Base-by-base conservation (phyloP, 2,329 filamentous ascomycete species). In the Botrytis byssoidea region DNA sequence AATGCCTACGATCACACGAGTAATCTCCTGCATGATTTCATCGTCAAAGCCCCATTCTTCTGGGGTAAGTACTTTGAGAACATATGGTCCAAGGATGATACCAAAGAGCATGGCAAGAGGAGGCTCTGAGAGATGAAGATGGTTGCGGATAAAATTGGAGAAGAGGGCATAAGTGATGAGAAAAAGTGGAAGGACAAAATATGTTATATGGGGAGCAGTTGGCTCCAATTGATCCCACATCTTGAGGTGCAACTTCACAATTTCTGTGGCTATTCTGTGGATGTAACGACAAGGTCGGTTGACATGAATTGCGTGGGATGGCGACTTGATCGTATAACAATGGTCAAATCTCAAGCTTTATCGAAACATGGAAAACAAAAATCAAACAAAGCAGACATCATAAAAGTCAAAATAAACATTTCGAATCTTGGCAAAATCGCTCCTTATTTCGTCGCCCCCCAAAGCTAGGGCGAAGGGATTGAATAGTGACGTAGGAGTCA, bases 11-110 rank as follows among this genome's bases (percentile, higher is more conserved):
- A 92, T 90, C 73, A 92, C 90, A 74, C 91, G 88, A n/a, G 90
- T 90, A 80, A 91, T 90, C 77, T 92, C 91, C 46, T 92, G 85
- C 0, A 90, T 91, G 77, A 92, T 89, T 77, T 90, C 86, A 78
- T 92, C 90, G 63, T 88, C 85, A 75, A 92, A 90, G 48, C 90
- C 90, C 90, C 90, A 92, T 68, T 84, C 82, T 71, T 82, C 72
- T 40, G 86, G 90, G 77, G 90, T 85, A 78, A 92, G 90, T 29
- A 92, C 82, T 77, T 90, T 85, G 59, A 90, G 89, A 4, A 88
- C 89, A 82, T 91, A 88, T 5, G 90, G 90, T 2, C 90, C 90
- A 76, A 92, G 91, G 71, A 92, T 90, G 81, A 92, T 90, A 76
- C 90, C 90, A 79, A 89, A 92, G 20, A 92, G 82, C 0, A 90